These are phyloP conservation scores for Globisporangium lucens DNA, from an alignment of 352 stramenopile species.

Conservation along the genomic window DNA sequence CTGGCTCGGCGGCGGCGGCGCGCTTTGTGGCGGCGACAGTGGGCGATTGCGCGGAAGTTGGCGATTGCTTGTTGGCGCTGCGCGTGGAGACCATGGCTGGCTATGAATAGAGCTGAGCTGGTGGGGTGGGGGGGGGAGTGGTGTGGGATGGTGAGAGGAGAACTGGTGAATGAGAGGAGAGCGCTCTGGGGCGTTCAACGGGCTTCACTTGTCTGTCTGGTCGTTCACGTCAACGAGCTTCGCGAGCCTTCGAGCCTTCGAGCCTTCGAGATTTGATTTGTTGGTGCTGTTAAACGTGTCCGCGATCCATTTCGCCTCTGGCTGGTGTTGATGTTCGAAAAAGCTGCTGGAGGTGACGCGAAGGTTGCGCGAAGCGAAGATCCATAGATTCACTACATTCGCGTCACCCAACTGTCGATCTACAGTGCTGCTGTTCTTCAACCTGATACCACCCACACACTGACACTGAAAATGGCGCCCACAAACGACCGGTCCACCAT, in stretches of 20 bases:
- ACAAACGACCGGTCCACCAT: neutral
- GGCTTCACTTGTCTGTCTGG: conserved; percentile 1
- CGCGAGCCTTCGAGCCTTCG: too few species aligned
- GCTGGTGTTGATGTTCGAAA: conserved; percentile 4
- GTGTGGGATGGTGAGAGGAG: neutral
- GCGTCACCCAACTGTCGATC: neutral
- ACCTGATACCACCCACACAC: neutral
- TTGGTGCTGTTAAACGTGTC: neutral
- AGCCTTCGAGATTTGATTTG: conserved; percentile 1
- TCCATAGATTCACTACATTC: neutral
- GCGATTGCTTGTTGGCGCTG: conserved; percentile 27
- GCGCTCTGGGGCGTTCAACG: neutral
- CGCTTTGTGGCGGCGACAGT: conserved; percentile 41
- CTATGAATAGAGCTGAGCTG: neutral
- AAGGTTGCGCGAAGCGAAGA: conserved; percentile 6
- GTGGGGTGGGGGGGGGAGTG: neutral
- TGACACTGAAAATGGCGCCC: neutral
- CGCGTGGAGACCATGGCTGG: conserved; percentile 52
- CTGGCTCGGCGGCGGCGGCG: conserved; percentile 15
- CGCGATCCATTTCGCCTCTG: conserved; percentile 5
- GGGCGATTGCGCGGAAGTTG: conserved; percentile 10
- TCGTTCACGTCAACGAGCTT: neutral
- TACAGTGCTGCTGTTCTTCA: conserved; percentile 4
- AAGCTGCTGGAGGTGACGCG: conserved; percentile 7
- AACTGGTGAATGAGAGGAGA: neutral